These are phyloP conservation scores for Silene latifolia DNA, from an alignment of 148 eudicot genomes.

Conservation along the genomic window DNA sequence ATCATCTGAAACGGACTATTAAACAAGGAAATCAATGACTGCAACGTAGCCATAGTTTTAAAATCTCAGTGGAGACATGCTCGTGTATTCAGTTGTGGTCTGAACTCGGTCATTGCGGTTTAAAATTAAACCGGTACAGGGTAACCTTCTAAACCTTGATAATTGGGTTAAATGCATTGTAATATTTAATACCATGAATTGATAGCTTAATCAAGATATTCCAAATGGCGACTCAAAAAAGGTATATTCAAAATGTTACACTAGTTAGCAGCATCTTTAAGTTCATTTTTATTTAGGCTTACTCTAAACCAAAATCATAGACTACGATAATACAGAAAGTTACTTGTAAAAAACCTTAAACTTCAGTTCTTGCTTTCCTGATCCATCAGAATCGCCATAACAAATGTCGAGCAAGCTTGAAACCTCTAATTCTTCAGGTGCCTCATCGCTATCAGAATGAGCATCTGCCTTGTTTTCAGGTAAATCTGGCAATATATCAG, in stretches of 20 bases:
- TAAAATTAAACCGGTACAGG: too few relatives aligned
- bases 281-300: not conserved
- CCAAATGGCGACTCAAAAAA: not conserved
- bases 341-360: slow-evolving; percentile 55
- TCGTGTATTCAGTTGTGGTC: too few relatives aligned
- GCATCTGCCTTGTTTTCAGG: slow-evolving; percentile 24
- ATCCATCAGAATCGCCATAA: slow-evolving; percentile 53
- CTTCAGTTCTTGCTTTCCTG: slow-evolving; percentile 59
- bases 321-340: slow-evolving; percentile 11
- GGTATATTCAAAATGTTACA: too few relatives aligned
- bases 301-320: not conserved
- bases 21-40: too few relatives aligned
- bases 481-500: slow-evolving; percentile 23
- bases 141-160: too few relatives aligned
- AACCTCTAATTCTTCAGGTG: slow-evolving; percentile 69
- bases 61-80: too few relatives aligned
- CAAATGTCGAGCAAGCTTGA: slow-evolving; percentile 59
- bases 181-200: not conserved
- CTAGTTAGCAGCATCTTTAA: not conserved
- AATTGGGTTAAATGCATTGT: too few relatives aligned
- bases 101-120: too few relatives aligned
- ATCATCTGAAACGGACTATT: not conserved
- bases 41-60: too few relatives aligned
- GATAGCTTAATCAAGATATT: not conserved
- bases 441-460: slow-evolving; percentile 25